phyloP scores from a whole-genome alignment of 2,329 filamentous ascomycete species.

The Huntiella savannae region DNA sequence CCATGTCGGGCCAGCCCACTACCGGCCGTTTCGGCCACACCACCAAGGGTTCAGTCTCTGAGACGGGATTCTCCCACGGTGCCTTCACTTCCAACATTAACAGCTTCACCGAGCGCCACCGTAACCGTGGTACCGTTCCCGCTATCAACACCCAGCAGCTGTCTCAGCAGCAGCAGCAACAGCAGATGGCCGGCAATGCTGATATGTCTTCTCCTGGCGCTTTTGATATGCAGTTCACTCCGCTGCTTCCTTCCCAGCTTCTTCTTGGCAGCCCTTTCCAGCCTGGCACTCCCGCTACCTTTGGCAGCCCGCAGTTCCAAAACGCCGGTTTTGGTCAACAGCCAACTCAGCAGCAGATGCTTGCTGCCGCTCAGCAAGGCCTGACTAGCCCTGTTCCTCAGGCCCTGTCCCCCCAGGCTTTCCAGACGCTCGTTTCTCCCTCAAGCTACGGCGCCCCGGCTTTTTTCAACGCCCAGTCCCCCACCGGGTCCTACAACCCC shows the following conservation, averaged over 20 bases:
- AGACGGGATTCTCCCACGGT: slow-evolving; percentile 82
- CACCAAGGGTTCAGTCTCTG: slow-evolving; percentile 65
- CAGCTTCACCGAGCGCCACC: slow-evolving; percentile 73
- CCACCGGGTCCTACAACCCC: slow-evolving; percentile 54
- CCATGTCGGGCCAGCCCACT: slow-evolving; percentile 46
- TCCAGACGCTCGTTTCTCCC: slow-evolving; percentile 70
- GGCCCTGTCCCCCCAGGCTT: slow-evolving; percentile 62
- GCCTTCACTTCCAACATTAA: slow-evolving; percentile 75
- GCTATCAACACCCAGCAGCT: slow-evolving; percentile 67
- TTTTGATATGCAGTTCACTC: slow-evolving; percentile 97
- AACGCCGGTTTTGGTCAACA: slow-evolving; percentile 60
- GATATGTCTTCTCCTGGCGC: slow-evolving; percentile 74
- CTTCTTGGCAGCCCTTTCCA: slow-evolving; percentile 93
- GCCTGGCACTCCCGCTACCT: slow-evolving; percentile 76
- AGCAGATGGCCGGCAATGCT: slow-evolving; percentile 27
- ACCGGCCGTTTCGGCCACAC: slow-evolving; percentile 50
- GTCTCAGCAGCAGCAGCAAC: not conserved
- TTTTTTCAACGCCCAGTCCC: slow-evolving; percentile 73
- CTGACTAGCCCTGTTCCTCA: slow-evolving; percentile 58
- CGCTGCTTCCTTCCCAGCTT: slow-evolving; percentile 81
- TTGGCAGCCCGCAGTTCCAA: slow-evolving; percentile 82
- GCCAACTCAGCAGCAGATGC: slow-evolving; percentile 21
- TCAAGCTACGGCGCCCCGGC: slow-evolving; percentile 66
- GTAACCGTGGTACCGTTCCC: slow-evolving; percentile 60
- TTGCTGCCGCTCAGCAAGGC: slow-evolving; percentile 31